Conservation (phyloP, 768 basidiomycete genomes). For the Mycena epipterygia region DNA sequence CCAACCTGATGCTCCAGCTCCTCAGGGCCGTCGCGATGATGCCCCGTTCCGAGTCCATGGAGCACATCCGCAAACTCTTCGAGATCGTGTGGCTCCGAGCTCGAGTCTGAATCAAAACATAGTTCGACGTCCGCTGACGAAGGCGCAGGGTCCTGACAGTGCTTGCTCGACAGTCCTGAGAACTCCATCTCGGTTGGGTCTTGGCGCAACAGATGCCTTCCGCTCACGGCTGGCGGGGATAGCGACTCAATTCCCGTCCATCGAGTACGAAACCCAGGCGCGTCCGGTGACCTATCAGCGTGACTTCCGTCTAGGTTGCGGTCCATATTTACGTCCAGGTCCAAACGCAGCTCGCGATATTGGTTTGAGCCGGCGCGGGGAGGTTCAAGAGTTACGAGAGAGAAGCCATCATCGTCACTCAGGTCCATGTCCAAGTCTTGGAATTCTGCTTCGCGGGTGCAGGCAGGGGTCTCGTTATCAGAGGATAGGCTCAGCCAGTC, state of each 20-base stretch:
- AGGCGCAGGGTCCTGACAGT: slow-evolving; percentile 10
- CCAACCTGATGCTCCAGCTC: slow-evolving; percentile 31
- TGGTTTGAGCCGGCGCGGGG: neutral
- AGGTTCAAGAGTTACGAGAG: slow-evolving; percentile 23
- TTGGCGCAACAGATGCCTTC: slow-evolving; percentile 7
- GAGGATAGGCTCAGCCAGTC: slow-evolving; percentile 26
- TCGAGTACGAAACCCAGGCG: neutral
- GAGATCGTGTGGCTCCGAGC: slow-evolving; percentile 29
- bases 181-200: slow-evolving; percentile 16
- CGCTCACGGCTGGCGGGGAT: slow-evolving; percentile 11
- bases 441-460: neutral
- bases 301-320: slow-evolving; percentile 8
- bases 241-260: slow-evolving; percentile 19
- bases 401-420: neutral
- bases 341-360: slow-evolving; percentile 17
- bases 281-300: slow-evolving; percentile 32
- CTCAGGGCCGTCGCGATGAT: neutral
- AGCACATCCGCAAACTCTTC: slow-evolving; percentile 23
- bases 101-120: slow-evolving; percentile 33
- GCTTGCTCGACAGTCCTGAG: slow-evolving; percentile 34
- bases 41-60: too few species aligned
- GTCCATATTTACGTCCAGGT: slow-evolving; percentile 29
- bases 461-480: neutral
- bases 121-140: slow-evolving; percentile 29
- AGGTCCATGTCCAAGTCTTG: neutral